phyloP scores from a whole-genome alignment of 2,329 filamentous ascomycete genomes.

The Aphanoascus verrucosus region DNA sequence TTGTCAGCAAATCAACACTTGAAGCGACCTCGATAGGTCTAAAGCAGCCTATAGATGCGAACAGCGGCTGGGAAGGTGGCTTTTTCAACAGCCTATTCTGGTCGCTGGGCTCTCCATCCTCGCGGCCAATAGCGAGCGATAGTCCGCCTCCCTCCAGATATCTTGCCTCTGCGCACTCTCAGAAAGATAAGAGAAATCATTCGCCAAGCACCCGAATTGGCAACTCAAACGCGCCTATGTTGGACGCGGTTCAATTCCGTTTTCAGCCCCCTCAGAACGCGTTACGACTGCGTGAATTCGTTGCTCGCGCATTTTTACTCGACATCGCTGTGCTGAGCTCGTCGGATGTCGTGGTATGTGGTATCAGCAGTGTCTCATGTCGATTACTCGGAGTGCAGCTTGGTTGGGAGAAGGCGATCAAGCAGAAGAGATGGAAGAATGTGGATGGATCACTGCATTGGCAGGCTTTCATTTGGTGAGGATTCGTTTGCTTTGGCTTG shows the following conservation, averaged over 20 bases:
- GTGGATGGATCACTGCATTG: conserved; percentile 62
- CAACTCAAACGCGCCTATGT: neutral
- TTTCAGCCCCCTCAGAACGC: conserved; percentile 34
- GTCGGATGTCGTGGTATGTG: conserved; percentile 60
- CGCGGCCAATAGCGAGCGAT: conserved; percentile 29
- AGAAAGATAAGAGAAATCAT: neutral
- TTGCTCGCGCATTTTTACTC: conserved; percentile 71
- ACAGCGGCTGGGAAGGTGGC: conserved; percentile 77
- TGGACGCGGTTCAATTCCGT: conserved; percentile 16
- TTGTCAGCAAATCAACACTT: conserved; percentile 62
- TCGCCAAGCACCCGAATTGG: neutral
- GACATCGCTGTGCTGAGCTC: conserved; percentile 65
- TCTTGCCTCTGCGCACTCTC: conserved; percentile 12
- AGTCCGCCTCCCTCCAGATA: conserved; percentile 21
- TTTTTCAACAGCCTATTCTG: conserved; percentile 77
- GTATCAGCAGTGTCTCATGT: conserved; percentile 54
- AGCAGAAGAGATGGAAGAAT: conserved; percentile 52
- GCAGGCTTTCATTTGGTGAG: conserved; percentile 35
- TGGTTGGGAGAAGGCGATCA: conserved; percentile 61
- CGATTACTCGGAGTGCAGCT: conserved; percentile 72
- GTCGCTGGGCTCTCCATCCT: conserved; percentile 52
- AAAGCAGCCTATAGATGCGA: conserved; percentile 48
- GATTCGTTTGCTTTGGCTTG: neutral
- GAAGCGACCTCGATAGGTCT: conserved; percentile 12
- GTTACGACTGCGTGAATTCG: conserved; percentile 58